Evolutionary conservation across 2,329 filamentous ascomycete genomes (phyloP).

Genomic region (Colletotrichum godetiae): DNA sequence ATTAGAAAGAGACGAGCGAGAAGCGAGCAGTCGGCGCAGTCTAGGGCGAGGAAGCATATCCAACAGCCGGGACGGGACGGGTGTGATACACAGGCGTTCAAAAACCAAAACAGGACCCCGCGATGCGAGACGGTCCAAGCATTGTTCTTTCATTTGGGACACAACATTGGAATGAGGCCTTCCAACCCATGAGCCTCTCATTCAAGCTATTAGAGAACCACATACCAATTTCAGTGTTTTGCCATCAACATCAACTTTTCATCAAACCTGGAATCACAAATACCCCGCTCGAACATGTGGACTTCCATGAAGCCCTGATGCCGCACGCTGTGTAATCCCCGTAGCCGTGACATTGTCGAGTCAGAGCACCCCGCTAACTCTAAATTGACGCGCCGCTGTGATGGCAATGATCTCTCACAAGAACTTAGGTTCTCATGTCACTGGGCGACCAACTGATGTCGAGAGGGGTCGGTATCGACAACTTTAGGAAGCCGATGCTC

Average conservation of each 20-base stretch:
- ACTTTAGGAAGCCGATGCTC: not conserved
- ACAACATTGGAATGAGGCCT: not conserved
- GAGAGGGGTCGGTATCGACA: not conserved
- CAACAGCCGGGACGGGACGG: not conserved
- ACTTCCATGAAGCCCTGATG: not conserved
- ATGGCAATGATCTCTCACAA: not conserved
- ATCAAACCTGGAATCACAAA: not conserved
- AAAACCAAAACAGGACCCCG: conserved; percentile 8
- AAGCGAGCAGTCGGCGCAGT: conserved; percentile 23
- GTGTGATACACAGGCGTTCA: conserved; percentile 21
- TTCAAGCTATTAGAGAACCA: conserved; percentile 1
- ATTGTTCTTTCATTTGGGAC: conserved; percentile 8
- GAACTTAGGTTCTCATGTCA: no score
- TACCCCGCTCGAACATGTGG: no score
- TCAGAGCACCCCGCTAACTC: not conserved
- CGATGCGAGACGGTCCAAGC: conserved; percentile 6
- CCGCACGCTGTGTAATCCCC: not conserved
- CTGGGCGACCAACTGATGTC: not conserved
- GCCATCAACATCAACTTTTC: not conserved
- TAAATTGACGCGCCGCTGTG: not conserved
- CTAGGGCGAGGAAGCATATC: not conserved
- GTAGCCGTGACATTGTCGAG: not conserved
- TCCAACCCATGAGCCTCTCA: not conserved
- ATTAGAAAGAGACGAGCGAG: not conserved
- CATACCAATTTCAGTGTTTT: not conserved